Conservation (phyloP, 176 grass and related monocot genomes). For the Guadua angustifolia region DNA sequence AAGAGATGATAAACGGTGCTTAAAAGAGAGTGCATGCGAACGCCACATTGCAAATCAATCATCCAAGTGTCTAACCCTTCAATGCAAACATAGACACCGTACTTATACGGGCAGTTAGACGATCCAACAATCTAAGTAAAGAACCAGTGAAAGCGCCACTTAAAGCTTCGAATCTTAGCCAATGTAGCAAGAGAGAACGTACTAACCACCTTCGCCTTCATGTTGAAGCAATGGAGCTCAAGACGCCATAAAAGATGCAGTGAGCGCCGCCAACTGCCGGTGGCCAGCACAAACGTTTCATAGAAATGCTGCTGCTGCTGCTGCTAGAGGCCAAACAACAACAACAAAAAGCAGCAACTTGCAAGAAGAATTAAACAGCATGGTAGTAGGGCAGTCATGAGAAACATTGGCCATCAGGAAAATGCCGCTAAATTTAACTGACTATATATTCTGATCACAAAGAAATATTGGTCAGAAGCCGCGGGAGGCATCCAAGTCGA, state of each 20-base stretch:
- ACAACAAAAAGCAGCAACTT: background rate
- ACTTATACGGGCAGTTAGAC: no score
- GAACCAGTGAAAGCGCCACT: background rate
- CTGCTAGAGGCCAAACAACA: background rate
- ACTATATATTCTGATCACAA: constrained; percentile 52
- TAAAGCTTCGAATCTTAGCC: background rate
- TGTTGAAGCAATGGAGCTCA: background rate
- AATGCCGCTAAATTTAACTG: constrained; percentile 55
- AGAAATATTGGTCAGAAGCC: constrained; percentile 55
- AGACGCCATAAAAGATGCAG: background rate
- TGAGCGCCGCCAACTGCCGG: background rate
- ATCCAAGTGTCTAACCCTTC: no score
- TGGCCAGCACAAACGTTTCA: background rate
- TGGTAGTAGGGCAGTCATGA: background rate
- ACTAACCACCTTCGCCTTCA: background rate
- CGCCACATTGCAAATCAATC: no score
- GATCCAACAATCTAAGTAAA: no score
- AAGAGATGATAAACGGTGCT: no score
- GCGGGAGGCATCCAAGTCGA: constrained; percentile 40
- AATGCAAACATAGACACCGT: no score
- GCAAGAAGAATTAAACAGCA: constrained; percentile 37
- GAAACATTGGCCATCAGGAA: constrained; percentile 55
- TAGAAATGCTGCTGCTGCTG: background rate
- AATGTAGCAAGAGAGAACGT: no score
- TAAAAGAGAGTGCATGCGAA: no score